Percentiles rank a stretch among this genome's conserved stretches.
Evolutionary conservation across 2,329 filamentous ascomycete genomes (phyloP).

Genomic region (Pseudonectria foliicola): DNA sequence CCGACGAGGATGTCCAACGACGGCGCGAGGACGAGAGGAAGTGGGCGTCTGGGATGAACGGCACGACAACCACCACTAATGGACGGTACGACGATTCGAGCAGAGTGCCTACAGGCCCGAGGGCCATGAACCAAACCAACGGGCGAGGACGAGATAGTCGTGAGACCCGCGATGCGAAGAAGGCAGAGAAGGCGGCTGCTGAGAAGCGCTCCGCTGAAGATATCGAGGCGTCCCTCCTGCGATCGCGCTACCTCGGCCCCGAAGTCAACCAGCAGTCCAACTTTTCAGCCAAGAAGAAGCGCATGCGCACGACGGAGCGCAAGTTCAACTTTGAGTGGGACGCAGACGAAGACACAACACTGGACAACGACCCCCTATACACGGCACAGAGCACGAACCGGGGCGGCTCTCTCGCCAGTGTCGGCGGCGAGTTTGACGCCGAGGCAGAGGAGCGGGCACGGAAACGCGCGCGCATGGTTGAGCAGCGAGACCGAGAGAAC

Average conservation of each 20-base stretch:
- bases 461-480: conserved; percentile 61
- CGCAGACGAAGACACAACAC: conserved; percentile 75
- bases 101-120: conserved; percentile 62
- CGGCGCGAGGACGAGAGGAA: conserved; percentile 55
- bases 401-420: conserved; percentile 37
- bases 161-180: conserved; percentile 22
- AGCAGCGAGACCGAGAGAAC: conserved; percentile 67
- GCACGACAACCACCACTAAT: conserved; percentile 19
- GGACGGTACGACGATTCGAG: conserved; percentile 15
- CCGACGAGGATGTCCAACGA: conserved; percentile 58
- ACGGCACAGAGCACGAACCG: conserved; percentile 24
- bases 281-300: conserved; percentile 94
- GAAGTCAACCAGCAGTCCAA: conserved; percentile 75
- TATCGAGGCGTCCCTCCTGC: conserved; percentile 66
- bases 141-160: conserved; percentile 30
- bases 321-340: conserved; percentile 99
- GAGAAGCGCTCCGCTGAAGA: conserved; percentile 46
- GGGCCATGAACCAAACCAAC: conserved; percentile 50
- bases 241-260: conserved; percentile 84
- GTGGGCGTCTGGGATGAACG: conserved; percentile 25
- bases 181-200: conserved; percentile 27
- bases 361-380: conserved; percentile 69
- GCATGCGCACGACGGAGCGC: conserved; percentile 83
- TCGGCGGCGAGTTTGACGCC: conserved; percentile 45
- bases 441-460: conserved; percentile 47